Percentiles rank a stretch among this genome's conserved stretches.
These are phyloP conservation scores for Aspergillus hiratsukae DNA, from an alignment of 2,329 filamentous ascomycete genomes.

Conservation along the genomic window DNA sequence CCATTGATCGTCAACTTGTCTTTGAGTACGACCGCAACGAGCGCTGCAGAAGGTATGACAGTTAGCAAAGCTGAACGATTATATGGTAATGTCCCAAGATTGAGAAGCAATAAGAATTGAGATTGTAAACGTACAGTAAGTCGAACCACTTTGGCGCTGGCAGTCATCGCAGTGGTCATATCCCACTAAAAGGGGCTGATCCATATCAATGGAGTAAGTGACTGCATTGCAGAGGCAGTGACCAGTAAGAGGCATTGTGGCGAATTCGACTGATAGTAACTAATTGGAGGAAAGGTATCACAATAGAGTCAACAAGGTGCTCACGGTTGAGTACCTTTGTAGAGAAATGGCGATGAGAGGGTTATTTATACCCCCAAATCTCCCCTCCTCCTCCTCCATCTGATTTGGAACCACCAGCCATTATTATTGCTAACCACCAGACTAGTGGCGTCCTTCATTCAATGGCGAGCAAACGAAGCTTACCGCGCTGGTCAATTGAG, in stretches of 20 bases:
- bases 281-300: slow-evolving; percentile 45
- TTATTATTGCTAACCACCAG: background rate
- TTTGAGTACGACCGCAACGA: slow-evolving; percentile 63
- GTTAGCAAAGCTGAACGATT: background rate
- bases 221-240: slow-evolving; percentile 69
- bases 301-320: background rate
- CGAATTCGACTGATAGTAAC: background rate
- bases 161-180: slow-evolving; percentile 72
- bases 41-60: slow-evolving; percentile 39
- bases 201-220: slow-evolving; percentile 59
- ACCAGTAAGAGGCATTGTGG: slow-evolving; percentile 61
- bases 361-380: background rate
- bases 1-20: slow-evolving; percentile 60
- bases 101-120: background rate
- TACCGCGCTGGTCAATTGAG: background rate
- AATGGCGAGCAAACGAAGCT: background rate
- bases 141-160: slow-evolving; percentile 65
- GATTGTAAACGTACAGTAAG: slow-evolving; percentile 48
- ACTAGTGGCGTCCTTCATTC: background rate
- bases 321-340: slow-evolving; percentile 14
- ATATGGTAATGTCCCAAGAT: background rate
- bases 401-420: background rate
- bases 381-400: background rate
- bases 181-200: slow-evolving; percentile 43
- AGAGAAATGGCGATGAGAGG: slow-evolving; percentile 72